Percentiles rank a stretch among this genome's conserved stretches.
These are phyloP conservation scores for Spizellomyces sp. DNA, from an alignment of 192 early-diverging fungal genomes.

Conservation along the genomic window DNA sequence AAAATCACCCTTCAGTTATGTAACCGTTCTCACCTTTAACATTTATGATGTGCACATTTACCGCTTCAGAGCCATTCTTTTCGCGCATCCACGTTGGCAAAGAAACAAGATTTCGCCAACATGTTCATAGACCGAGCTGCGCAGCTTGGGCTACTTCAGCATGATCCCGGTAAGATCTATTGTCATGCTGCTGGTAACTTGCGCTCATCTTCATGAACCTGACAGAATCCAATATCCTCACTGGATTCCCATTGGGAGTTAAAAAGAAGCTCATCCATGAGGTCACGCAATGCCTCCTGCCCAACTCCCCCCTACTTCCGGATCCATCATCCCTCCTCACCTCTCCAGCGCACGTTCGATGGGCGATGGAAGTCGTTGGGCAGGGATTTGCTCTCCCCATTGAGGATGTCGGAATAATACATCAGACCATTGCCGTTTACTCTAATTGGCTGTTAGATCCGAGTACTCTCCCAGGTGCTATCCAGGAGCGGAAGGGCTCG, in stretches of 20 bases:
- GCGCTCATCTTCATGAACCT: background rate
- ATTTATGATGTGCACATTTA: no score
- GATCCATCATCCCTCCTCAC: slow-evolving; percentile 62
- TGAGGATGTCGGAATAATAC: slow-evolving; percentile 71
- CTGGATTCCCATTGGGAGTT: slow-evolving; percentile 65
- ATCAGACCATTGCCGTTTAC: slow-evolving; percentile 71
- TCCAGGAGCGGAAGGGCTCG: slow-evolving; percentile 44
- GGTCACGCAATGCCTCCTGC: slow-evolving; percentile 60
- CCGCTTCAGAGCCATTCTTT: no score
- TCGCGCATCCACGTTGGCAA: no score
- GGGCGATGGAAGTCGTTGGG: slow-evolving; percentile 86
- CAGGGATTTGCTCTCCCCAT: slow-evolving; percentile 79
- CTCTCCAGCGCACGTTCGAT: slow-evolving; percentile 76
- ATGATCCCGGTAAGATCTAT: slow-evolving; percentile 63
- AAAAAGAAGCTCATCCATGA: slow-evolving; percentile 67
- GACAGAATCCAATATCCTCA: slow-evolving; percentile 73
- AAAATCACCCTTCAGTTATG: no score
- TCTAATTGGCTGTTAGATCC: slow-evolving; percentile 75
- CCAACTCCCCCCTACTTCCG: slow-evolving; percentile 39
- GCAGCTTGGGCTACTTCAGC: slow-evolving; percentile 68
- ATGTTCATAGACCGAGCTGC: slow-evolving; percentile 82
- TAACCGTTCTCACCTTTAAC: no score
- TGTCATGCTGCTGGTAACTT: slow-evolving; percentile 1
- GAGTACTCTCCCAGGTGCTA: slow-evolving; percentile 57
- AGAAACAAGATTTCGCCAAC: slow-evolving; percentile 18